Conservation (phyloP, 2,329 filamentous ascomycete species). For the Monilinia fructicola region DNA sequence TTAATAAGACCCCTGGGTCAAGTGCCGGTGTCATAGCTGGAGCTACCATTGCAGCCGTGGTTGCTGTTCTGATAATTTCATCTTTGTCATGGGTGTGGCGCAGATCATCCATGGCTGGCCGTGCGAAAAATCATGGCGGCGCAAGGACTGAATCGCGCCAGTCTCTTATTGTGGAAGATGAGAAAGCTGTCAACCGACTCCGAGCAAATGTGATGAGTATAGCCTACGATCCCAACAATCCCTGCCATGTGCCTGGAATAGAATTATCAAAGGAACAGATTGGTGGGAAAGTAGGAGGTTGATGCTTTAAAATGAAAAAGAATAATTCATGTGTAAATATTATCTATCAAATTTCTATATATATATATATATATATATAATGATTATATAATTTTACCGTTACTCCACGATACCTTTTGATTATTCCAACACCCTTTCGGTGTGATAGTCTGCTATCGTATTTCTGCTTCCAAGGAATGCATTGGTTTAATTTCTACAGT, state of each 20-base stretch:
- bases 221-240: slow-evolving; percentile 13
- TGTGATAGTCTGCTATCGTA: not conserved
- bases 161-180: slow-evolving; percentile 12
- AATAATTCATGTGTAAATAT: not conserved
- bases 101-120: slow-evolving; percentile 7
- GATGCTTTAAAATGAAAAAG: not conserved
- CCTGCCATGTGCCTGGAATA: slow-evolving; percentile 5
- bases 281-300: not conserved
- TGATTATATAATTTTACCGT: not conserved
- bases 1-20: not conserved
- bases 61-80: slow-evolving; percentile 8
- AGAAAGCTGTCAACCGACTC: not conserved
- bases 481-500: no score
- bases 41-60: slow-evolving; percentile 12
- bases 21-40: slow-evolving; percentile 14
- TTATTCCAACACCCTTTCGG: not conserved
- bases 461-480: no score
- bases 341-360: not conserved
- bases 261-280: not conserved
- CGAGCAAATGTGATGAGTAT: slow-evolving; percentile 14
- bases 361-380: not conserved
- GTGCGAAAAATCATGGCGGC: not conserved
- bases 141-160: not conserved
- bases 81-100: slow-evolving; percentile 15
- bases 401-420: not conserved